phyloP scores from a whole-genome alignment of 2,329 filamentous ascomycete species.

The Periconia macrospinosa region DNA sequence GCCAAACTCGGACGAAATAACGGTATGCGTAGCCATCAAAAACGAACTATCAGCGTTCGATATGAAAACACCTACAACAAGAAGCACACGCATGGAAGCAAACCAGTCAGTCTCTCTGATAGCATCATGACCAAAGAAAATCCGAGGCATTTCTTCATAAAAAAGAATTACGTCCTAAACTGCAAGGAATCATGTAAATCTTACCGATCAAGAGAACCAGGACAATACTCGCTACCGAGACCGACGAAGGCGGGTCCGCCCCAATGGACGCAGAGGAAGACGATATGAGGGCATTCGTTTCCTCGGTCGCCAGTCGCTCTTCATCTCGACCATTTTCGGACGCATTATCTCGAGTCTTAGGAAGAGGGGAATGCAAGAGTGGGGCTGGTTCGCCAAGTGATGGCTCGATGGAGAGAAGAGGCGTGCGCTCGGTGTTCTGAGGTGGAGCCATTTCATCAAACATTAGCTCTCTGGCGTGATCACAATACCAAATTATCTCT shows the following conservation, averaged over 20 bases:
- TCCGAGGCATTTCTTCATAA: no score
- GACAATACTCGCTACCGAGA: neutral
- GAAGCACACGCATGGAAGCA: no score
- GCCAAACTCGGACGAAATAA: conserved; percentile 49
- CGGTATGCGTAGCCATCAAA: conserved; percentile 66
- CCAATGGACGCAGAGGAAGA: neutral
- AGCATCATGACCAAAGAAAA: no score
- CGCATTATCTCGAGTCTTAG: neutral
- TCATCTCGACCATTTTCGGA: neutral
- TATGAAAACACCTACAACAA: conserved; percentile 53
- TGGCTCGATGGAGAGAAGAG: neutral
- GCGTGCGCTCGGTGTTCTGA: neutral
- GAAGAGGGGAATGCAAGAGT: neutral
- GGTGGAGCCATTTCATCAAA: neutral
- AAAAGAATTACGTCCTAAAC: neutral
- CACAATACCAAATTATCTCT: no score
- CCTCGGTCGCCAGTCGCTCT: neutral
- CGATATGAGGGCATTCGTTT: neutral
- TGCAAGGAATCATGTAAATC: neutral
- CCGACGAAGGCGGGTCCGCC: neutral
- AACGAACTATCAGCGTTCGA: conserved; percentile 66
- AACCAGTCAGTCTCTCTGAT: no score
- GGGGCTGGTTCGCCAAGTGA: neutral
- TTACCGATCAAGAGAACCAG: conserved; percentile 7
- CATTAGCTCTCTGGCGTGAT: neutral